Conservation (phyloP, 73 alveolate genomes). For the Tetrahymena borealis region DNA sequence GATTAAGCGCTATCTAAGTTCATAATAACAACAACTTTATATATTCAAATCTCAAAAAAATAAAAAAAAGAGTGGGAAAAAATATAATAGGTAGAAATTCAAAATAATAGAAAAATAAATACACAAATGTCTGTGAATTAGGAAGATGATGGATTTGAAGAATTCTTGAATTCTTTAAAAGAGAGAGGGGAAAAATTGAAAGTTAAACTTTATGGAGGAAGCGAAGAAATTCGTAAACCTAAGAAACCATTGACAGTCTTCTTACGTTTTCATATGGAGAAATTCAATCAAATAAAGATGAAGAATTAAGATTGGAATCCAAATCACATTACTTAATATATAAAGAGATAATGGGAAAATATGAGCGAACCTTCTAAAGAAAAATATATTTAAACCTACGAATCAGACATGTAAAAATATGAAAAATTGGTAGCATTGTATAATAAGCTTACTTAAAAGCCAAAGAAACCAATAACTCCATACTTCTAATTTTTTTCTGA, state of each 20-base stretch:
- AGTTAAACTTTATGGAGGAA: neutral
- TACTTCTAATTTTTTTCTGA: neutral
- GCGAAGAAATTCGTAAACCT: neutral
- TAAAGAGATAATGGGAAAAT: neutral
- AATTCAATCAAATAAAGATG: neutral
- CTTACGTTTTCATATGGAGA: neutral
- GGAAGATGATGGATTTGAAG: neutral
- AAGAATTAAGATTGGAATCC: neutral
- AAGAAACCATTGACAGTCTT: neutral
- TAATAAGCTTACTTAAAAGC: neutral
- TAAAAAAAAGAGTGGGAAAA: slow-evolving; percentile 1
- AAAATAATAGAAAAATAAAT: neutral
- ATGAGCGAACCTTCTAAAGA: neutral
- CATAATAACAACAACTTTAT: neutral
- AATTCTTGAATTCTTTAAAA: neutral
- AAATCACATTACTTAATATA: neutral
- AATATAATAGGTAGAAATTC: neutral
- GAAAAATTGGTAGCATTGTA: neutral
- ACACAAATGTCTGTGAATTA: neutral
- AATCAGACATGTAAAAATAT: neutral
- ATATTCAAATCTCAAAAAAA: neutral
- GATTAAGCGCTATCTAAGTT: neutral
- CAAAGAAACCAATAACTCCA: neutral
- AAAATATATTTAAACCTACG: neutral
- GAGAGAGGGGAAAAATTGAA: neutral